These are phyloP conservation scores for Jimgerdemannia flammicorona DNA, from an alignment of 192 early-diverging fungal genomes.

Conservation along the genomic window DNA sequence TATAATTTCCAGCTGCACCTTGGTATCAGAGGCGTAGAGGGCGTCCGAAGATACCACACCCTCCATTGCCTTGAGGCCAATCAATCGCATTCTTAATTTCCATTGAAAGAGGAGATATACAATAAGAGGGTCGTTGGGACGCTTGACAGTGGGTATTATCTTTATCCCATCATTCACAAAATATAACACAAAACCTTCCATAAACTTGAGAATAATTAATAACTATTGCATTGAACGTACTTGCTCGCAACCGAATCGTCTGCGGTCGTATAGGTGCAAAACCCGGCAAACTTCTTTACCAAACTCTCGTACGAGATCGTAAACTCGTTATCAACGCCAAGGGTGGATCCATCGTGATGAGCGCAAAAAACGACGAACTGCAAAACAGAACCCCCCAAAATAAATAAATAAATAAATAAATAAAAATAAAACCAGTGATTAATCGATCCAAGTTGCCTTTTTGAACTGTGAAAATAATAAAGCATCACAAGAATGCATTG, in stretches of 20 bases:
- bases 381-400: constrained; percentile 10
- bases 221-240: constrained; percentile 7
- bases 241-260: constrained; percentile 14
- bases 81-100: constrained; percentile 26
- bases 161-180: background rate
- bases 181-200: too few relatives aligned
- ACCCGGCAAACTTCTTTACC: constrained; percentile 45
- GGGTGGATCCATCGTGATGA: constrained; percentile 63
- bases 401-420: background rate
- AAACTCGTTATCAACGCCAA: constrained; percentile 66
- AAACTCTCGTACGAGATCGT: constrained; percentile 53
- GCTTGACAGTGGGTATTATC: background rate
- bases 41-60: constrained; percentile 59
- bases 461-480: background rate
- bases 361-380: constrained; percentile 70
- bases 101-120: background rate
- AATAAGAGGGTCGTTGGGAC: too few relatives aligned
- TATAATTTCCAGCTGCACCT: constrained; percentile 57
- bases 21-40: constrained; percentile 54
- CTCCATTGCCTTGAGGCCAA: constrained; percentile 62
- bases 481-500: background rate
- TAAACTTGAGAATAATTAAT: too few relatives aligned
- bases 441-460: background rate
- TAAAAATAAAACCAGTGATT: background rate
- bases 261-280: constrained; percentile 31